Evolutionary conservation across 805 yeast genomes (phyloP), one percentile per base, ranked within the genome.

Genomic region (Ogataea paraovalis): DNA sequence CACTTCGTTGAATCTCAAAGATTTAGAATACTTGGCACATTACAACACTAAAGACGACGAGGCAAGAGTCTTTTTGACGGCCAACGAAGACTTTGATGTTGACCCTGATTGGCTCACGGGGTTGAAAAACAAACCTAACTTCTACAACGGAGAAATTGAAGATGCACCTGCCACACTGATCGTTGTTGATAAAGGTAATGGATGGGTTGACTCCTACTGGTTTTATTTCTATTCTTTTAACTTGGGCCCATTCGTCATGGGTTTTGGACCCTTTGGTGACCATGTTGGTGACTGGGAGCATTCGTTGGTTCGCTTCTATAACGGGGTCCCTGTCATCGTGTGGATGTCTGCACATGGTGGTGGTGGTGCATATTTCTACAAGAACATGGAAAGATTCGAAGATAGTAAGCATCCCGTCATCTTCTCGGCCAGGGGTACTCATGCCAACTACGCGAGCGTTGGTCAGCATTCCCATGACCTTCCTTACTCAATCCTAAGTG

Each of bases 281-380:
- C 99, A 92, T 62, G 82, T 94, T 30, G 99, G 98, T 6, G 99
- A 92, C 69, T 92, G 99, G 99, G 99, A 92, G 58, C 99, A 92
- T 65, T 82, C 95, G 1, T 68, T 92, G 32, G 92, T 90, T 13
- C 73, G 99, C 22, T 92, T 88, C 62, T 79, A 82, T 58, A 76
- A 84, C 2, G 96, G 96, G 1, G 68, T 73, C 48, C 98, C 99
- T 0, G 73, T 82, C 12, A 78, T 85, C 45, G 80, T 91, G 19
- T 92, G 98, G 98, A 86, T 94, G 95, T 84, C 95, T 25, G 98
- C 97, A 0, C 99, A 92, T 66, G 96, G 97, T 2, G 97, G 98
- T 12, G 99, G 99, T 7, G 85, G 90, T 27, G 97, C 96, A 0
- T 92, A 85, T 62, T 74, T 75, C 52, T 91, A 83, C 63, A 73